Conservation (phyloP, 169 alveolate species). For the Plasmodium adleri region DNA sequence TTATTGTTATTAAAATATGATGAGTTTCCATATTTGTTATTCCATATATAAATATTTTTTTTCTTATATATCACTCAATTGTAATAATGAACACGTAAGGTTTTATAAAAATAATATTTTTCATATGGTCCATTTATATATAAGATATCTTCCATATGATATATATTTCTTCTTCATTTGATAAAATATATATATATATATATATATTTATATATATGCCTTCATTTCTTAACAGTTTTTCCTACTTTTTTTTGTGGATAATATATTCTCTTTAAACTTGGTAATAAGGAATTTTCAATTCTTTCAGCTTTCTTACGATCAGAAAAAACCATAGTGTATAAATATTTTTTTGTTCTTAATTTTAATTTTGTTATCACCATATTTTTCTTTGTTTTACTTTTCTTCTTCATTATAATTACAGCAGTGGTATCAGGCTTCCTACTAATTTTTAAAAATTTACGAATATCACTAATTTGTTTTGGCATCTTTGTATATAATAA, state of each 20-base stretch:
- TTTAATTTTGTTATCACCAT: constrained; percentile 93
- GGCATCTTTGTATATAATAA: constrained; percentile 81
- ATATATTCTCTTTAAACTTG: constrained; percentile 80
- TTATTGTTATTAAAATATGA: no score
- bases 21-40: no score
- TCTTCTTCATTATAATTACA: constrained; percentile 90
- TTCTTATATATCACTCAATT: no score
- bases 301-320: constrained; percentile 95
- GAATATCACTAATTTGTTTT: constrained; percentile 86
- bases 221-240: constrained; percentile 40
- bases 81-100: no score
- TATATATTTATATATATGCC: no score
- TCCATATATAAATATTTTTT: no score
- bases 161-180: background rate
- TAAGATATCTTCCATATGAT: no score
- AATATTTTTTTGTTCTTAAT: constrained; percentile 93
- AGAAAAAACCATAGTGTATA: constrained; percentile 94
- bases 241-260: constrained; percentile 42
- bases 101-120: no score
- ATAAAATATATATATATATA: no score
- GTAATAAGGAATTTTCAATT: constrained; percentile 92
- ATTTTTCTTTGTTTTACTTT: constrained; percentile 84
- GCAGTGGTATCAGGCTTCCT: constrained; percentile 90
- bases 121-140: no score
- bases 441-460: constrained; percentile 86